Base-by-base conservation (phyloP, 2,329 filamentous ascomycete species). In the Verticillium dahliae region DNA sequence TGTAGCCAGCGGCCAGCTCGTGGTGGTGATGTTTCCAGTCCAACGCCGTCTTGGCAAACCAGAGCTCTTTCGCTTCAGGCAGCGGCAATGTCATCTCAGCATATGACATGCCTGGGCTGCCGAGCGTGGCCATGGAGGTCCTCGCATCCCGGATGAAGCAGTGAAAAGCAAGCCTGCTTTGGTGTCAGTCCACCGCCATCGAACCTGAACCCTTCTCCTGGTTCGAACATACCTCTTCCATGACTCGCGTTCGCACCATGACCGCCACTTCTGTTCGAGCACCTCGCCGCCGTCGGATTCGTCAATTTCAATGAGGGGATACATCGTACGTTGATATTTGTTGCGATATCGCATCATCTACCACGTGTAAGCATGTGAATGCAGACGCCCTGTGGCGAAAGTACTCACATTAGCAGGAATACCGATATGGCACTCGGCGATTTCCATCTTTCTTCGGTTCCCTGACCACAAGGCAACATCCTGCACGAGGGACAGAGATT, bases 1-100 rank as follows among this genome's bases (percentile, higher is more conserved):
- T 73, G 69, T 76, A 74, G 61, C 71, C 66, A 31, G 70, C 70
- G 6, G 74, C 68, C 31, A 74, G 63, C 68, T 77, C 70, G 3
- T 89, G 72, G 65, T 85, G 89, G 1, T 81, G 75, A 7, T 75
- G 71, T 69, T 89, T 90, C 88, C 90, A 92, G 63, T 86, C 82
- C 18, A 76, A 69, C 1, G 89, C 86, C 0, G 81, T 81, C 35
- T 81, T 80, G 1, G 89, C 88, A 57, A 84, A 80, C 89, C 89
- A 92, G 1, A 92, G 71, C 13, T 82, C 78, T 60, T 81, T 79
- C 0, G 84, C 76, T 63, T 83, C 83, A 0, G 89, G 89, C 0
- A 92, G 72, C 1, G 88, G 87, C 2, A 91, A 74, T 4, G 84
- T 84, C 57, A 91, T 74, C 67, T 91, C 89, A 0, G 86, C 81